Conservation (phyloP, 495 filamentous ascomycete species). For the Cenococcum geophilum region DNA sequence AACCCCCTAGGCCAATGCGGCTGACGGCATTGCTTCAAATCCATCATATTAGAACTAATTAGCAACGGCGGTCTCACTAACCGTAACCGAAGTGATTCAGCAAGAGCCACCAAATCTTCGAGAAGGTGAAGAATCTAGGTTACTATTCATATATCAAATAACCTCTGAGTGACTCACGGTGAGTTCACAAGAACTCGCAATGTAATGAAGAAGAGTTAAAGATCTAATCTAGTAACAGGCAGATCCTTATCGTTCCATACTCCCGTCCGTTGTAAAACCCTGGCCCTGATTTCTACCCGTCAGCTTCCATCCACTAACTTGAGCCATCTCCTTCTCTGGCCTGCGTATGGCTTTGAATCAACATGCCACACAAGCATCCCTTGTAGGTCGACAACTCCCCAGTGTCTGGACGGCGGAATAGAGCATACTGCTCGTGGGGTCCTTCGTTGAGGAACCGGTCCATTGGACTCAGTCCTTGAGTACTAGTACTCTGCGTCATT, state of each 20-base stretch:
- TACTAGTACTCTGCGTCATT: not conserved
- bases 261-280: not conserved
- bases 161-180: too few relatives aligned
- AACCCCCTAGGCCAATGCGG: too few relatives aligned
- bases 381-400: slow-evolving; percentile 15
- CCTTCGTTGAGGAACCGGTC: slow-evolving; percentile 17
- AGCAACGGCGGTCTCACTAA: too few relatives aligned
- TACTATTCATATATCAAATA: too few relatives aligned
- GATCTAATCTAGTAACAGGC: too few relatives aligned
- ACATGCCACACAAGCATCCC: slow-evolving; percentile 7
- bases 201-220: too few relatives aligned
- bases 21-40: too few relatives aligned
- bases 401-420: slow-evolving; percentile 13
- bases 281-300: not conserved
- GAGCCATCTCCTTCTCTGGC: not conserved
- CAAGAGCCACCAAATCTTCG: too few relatives aligned
- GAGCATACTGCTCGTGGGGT: slow-evolving; percentile 9
- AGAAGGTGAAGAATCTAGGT: too few relatives aligned
- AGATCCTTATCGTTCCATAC: not conserved
- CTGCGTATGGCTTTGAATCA: not conserved
- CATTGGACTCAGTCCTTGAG: slow-evolving; percentile 8
- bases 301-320: not conserved
- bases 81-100: too few relatives aligned
- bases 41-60: too few relatives aligned
- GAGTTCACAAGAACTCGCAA: too few relatives aligned